Base-by-base conservation (phyloP, 768 basidiomycete species). In the Coprinopsis sp. region DNA sequence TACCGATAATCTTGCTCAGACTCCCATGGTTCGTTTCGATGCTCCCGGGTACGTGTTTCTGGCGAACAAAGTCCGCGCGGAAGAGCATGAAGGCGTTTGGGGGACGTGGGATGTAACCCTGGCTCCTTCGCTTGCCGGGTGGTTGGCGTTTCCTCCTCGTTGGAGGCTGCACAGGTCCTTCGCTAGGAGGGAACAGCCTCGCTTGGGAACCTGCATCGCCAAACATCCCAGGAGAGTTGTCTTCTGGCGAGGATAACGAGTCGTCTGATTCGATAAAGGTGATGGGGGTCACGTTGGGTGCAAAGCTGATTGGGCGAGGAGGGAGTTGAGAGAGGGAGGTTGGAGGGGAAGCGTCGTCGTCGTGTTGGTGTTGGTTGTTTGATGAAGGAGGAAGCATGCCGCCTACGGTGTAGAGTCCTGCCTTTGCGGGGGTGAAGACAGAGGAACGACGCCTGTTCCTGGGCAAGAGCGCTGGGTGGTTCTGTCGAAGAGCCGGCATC, bases 21-120 rank as follows among this genome's bases (percentile, higher is more conserved):
- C 81, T 82, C 50, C 81, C 81, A 64, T 86, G 84, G 57, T 84
- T 84, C 23, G 82, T 82, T 70, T 87, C 87, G 50, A 89, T 83
- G 18, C 77, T 79, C 14, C 84, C 82, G 1, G 86, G 82, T 48
- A 90, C 85, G 55, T 88, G 86, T 55, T 86, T 84, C 56, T 78
- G 82, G 56, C 83, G 74, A 51, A 89, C 84, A 64, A 89, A 88
- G 39, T 85, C 82, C 3, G 86, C 86, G 46, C 87, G 79, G 71
- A 90, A 91, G 54, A 91, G 75, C 72, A 91, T 91, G 70, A 90
- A 91, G 7, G 87, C 87, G 51, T 91, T 91, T 4, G 87, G 84
- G 1, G 87, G 87, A 18, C 87, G 78, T 2, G 87, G 87, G 39
- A 91, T 85, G 59, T 91, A 86, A 12, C 68, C 79, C 49, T 64